Evolutionary conservation across 1,284 basidiomycete species (phyloP).

Genomic region (Fistulinella cinereoalba): DNA sequence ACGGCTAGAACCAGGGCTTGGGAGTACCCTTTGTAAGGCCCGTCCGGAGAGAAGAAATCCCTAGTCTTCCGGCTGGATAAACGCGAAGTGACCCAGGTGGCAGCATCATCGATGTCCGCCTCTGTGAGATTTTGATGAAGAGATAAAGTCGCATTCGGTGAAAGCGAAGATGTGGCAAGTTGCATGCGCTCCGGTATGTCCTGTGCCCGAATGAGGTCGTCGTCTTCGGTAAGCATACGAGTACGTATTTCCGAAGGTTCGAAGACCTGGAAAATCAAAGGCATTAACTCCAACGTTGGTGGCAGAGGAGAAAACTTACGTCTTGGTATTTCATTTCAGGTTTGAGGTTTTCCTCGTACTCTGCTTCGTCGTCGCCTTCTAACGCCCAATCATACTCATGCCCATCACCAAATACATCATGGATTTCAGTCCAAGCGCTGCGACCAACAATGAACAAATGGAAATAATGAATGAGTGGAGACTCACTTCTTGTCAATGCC

Average conservation of each 20-base stretch:
- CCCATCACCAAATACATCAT: conserved; percentile 96
- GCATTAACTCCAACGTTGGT: conserved; percentile 9
- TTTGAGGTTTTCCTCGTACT: conserved; percentile 57
- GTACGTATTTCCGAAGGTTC: conserved; percentile 96
- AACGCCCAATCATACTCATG: conserved; percentile 96
- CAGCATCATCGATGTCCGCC: conserved; percentile 76
- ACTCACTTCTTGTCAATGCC: conserved; percentile 87
- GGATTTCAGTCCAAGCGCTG: conserved; percentile 96
- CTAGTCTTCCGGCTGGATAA: conserved; percentile 78
- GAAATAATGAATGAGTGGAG: conserved; percentile 1
- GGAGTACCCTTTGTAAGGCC: conserved; percentile 58
- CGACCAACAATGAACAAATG: conserved; percentile 19
- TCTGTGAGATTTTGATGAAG: conserved; percentile 65
- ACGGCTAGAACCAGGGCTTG: conserved; percentile 79
- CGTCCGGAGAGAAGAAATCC: conserved; percentile 68
- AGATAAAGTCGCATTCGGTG: conserved; percentile 64
- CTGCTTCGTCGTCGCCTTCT: conserved; percentile 68
- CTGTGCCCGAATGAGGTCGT: conserved; percentile 86
- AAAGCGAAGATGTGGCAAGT: conserved; percentile 83
- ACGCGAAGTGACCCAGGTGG: conserved; percentile 86
- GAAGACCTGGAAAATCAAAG: conserved; percentile 70
- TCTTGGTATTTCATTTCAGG: conserved; percentile 87
- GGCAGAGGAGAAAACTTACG: conserved; percentile 47
- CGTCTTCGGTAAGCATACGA: conserved; percentile 90
- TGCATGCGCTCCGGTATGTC: conserved; percentile 98